Evolutionary conservation across 2,329 filamentous ascomycete species (phyloP), one percentile per base, ranked within the genome.

Genomic region (Dactylellina cionopaga): DNA sequence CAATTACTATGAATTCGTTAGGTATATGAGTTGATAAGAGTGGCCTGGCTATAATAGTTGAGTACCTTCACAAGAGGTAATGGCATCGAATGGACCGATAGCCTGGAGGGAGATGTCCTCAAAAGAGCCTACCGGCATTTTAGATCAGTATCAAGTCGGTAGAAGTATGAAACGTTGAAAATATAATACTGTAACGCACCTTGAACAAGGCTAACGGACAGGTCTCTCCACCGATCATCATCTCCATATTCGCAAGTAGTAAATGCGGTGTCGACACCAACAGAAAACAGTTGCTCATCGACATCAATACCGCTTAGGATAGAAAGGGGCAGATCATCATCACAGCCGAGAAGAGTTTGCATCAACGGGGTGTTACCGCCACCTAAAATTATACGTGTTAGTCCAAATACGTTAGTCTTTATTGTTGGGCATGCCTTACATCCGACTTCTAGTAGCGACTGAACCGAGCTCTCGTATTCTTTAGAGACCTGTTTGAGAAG

Each of bases 21-120:
- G n/a, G 3, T 15, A 41, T 37, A 9, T 10, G 22, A 22, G 35
- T 63, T 43, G 52, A 44, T 63, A 52, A 64, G 7, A 24, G 15
- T n/a, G n/a, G n/a, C n/a, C n/a, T n/a, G n/a, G n/a, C n/a, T n/a
- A 60, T 41, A 5, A 31, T 22, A n/a, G 43, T 24, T 11, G 27
- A 3, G 11, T 69, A 76, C 75, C 76, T 74, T 77, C 76, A 13
- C 66, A 75, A 4, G 76, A 76, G n/a, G 76, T 74, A 4, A 77
- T 75, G 10, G 75, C 70, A 60, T 77, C 76, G 37, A 76, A 76
- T 7, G 70, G 62, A 0, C 72, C 74, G 10, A 76, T 56, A 6
- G 19, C 52, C 19, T 69, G 55, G 2, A 72, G 68, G 0, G 63
- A 60, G 11, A 76, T 58, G 17, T 74, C 43, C 49, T 76, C 74